Base-by-base conservation (phyloP, 2,329 filamentous ascomycete genomes). In the Colletotrichum sp. region DNA sequence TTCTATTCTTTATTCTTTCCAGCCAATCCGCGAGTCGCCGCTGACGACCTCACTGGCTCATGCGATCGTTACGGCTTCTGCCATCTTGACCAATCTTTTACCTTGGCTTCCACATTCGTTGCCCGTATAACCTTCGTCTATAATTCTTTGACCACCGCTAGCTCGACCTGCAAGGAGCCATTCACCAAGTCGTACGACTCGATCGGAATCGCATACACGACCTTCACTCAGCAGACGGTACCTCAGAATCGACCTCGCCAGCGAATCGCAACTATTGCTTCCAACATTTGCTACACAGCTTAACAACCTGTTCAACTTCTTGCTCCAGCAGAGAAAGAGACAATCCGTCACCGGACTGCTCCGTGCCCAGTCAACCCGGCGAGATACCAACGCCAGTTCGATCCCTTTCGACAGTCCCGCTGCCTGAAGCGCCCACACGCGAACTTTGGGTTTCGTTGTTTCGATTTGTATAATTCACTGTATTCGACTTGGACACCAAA, bases 1-100 rank as follows among this genome's bases (percentile, higher is more conserved):
- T 79, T 79, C 80, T 81, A 79, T 78, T 79, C 76, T 80, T 81
- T 81, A 78, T 79, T 79, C 77, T 79, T 69, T 79, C 75, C 74
- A 70, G 74, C 62, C 48, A 66, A 69, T 36, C 62, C 58, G 48
- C 73, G 48, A 63, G 71, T 73, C 71, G 71, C 68, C 66, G 69
- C 74, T 59, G 69, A 52, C 71, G 65, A 77, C 67, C 75, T 69
- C 68, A 32, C 71, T 66, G 66, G 68, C 71, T 48, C 58, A 75
- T 73, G 65, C 75, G 73, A 72, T 76, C 72, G 62, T 73, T 76
- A 72, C 62, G 52, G 56, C 62, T 68, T 71, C 68, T 66, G 67
- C 61, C 75, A 58, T 64, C 71, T 76, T 77, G 75, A 77, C 16
- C 68, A 64, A 59, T 64, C 63, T 56, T 74, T 74, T 56, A 74